phyloP scores from a whole-genome alignment of 257 asterid species.

The Avicennia marina region DNA sequence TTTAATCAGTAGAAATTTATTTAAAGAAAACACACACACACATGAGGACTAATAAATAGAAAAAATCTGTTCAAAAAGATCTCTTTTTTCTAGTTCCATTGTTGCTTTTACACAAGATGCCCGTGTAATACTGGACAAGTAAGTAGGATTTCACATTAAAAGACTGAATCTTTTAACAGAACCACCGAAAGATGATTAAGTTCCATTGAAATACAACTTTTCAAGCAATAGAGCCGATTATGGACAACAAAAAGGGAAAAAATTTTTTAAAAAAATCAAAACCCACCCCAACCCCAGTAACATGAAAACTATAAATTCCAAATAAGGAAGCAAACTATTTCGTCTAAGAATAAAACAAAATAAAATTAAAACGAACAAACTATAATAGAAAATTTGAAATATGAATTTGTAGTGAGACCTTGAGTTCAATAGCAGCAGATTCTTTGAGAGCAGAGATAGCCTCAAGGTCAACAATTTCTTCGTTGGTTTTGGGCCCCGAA shows the following conservation, averaged over 20 bases:
- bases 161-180: neutral
- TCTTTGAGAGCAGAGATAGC: conserved; percentile 78
- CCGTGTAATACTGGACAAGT: neutral
- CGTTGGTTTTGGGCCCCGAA: conserved; percentile 53
- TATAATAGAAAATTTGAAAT: neutral
- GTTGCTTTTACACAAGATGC: neutral
- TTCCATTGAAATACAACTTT: neutral
- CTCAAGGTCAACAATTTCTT: conserved; percentile 55
- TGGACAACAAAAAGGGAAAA: no score
- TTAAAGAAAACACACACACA: neutral
- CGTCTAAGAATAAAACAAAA: no score
- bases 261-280: no score
- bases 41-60: neutral
- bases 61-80: neutral
- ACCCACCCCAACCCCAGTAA: no score
- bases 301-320: no score
- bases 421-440: conserved; percentile 74
- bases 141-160: neutral
- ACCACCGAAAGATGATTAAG: neutral
- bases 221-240: neutral
- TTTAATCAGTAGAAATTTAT: neutral
- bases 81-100: neutral
- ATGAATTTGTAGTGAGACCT: conserved; percentile 36
- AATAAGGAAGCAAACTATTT: no score
- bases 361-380: neutral